phyloP scores from a whole-genome alignment of 83 land plant species.

The Picea abies region DNA sequence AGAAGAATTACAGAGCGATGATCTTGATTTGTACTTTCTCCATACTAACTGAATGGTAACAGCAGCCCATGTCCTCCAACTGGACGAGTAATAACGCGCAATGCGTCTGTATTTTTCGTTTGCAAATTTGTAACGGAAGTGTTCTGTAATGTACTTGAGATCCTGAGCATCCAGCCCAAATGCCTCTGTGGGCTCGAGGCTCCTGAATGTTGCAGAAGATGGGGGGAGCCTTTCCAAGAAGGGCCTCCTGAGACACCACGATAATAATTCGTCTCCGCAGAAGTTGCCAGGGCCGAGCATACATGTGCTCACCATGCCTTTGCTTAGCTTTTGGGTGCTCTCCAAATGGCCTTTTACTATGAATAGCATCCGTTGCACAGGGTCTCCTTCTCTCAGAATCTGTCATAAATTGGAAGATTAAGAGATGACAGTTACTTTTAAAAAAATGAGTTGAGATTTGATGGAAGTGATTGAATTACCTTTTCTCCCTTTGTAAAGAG shows the following conservation, averaged over 20 bases:
- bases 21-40: constrained; percentile 61
- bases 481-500: constrained; percentile 85
- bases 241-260: constrained; percentile 92
- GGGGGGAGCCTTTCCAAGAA: constrained; percentile 76
- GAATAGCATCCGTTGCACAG: constrained; percentile 86
- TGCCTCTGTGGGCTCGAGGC: constrained; percentile 71
- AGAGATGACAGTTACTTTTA: not conserved
- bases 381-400: constrained; percentile 94
- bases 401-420: constrained; percentile 15
- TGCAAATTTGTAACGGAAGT: constrained; percentile 84
- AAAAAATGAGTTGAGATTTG: not conserved
- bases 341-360: constrained; percentile 74
- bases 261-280: constrained; percentile 90
- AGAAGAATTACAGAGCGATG: not conserved
- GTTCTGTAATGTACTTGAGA: constrained; percentile 82
- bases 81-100: constrained; percentile 80
- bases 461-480: constrained; percentile 35
- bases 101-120: constrained; percentile 76
- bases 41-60: constrained; percentile 95
- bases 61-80: constrained; percentile 97
- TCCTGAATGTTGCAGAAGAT: constrained; percentile 79
- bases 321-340: constrained; percentile 71
- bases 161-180: constrained; percentile 77
- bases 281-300: constrained; percentile 84
- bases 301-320: constrained; percentile 66